These are phyloP conservation scores for Pinus albicaulis DNA, from an alignment of 75 land plant species.

Conservation along the genomic window DNA sequence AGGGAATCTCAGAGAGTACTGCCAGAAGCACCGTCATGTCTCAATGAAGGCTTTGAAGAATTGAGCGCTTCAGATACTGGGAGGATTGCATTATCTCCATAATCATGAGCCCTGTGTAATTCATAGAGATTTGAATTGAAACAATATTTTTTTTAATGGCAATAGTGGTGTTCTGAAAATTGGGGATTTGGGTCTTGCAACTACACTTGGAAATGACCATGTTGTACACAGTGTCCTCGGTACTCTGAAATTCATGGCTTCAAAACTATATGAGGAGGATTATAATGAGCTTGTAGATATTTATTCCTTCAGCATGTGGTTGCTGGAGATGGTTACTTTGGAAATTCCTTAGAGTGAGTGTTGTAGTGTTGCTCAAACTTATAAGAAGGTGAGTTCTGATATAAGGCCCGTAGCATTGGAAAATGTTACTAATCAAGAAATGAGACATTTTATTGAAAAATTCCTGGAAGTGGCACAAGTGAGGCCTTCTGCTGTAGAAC, in stretches of 20 bases:
- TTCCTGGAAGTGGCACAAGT: slow-evolving; percentile 20
- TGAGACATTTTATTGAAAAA: slow-evolving; percentile 32
- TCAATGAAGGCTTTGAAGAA: slow-evolving; percentile 70
- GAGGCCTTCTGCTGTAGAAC: slow-evolving; percentile 42
- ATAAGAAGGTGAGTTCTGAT: slow-evolving; percentile 66
- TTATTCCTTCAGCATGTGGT: slow-evolving; percentile 84
- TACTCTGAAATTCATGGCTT: slow-evolving; percentile 92
- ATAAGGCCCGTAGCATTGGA: slow-evolving; percentile 44
- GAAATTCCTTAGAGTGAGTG: slow-evolving; percentile 83
- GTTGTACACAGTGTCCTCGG: slow-evolving; percentile 61
- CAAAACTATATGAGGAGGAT: slow-evolving; percentile 73
- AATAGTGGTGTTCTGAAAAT: slow-evolving; percentile 72
- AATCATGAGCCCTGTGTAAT: slow-evolving; percentile 77
- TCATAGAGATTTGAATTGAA: slow-evolving; percentile 80
- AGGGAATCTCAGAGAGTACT: slow-evolving; percentile 63
- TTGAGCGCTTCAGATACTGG: slow-evolving; percentile 69
- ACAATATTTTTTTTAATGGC: slow-evolving; percentile 82
- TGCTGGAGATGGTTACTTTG: slow-evolving; percentile 75
- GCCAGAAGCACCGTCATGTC: slow-evolving; percentile 67
- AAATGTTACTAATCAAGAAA: slow-evolving; percentile 35
- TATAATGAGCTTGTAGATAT: slow-evolving; percentile 83
- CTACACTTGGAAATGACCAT: slow-evolving; percentile 43
- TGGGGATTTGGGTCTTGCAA: slow-evolving; percentile 75
- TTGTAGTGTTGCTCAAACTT: slow-evolving; percentile 50
- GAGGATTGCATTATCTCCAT: slow-evolving; percentile 72